Evolutionary conservation across 2,329 filamentous ascomycete genomes (phyloP), one percentile per base, ranked within the genome.

Genomic region (Penicillium sp.): DNA sequence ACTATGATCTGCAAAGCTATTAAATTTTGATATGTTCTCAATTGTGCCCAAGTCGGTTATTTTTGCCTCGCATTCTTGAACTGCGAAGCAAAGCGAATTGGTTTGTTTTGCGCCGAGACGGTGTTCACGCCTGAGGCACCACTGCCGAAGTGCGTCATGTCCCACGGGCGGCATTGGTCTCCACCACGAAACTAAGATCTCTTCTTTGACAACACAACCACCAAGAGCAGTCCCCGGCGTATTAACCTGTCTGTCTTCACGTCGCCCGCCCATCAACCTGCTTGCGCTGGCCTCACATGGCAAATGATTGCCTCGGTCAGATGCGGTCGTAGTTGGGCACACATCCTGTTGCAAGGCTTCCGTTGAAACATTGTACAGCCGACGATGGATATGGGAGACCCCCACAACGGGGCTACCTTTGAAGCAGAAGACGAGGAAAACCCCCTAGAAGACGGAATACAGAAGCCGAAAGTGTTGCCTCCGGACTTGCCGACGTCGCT

Each of bases 401-500:
- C 65, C 59, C 65, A 60, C 64, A 66, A 65, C 64, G 66, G 67
- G 59, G 66, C 65, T 56, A 50, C 55, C 23, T 42, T 33, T 48
- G 53, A 59, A 18, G 46, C 46, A 18, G 57, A 54, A 18, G 45
- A 48, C 18, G 59, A 50, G 45, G 47, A 24, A 9, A 47, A 28
- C 24, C 52, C 59, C 35, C 53, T 35, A 26, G 42, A 53, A 16
- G 52, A 49, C n/a, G 52, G 51, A 28, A 45, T 47, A 24, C 58
- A 66, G 48, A 61, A 65, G 62, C 60, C 63, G 9, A 62, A 76
- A 57, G 71, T 75, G 60, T 83, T 97, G 51, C 94, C 94, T 42
- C 77, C 83, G 63, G 94, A 99, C 74, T 83, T 99, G 35, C 94
- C 94, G 11, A 94, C 84, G 63, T 96, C 92, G 12, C 83, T 99